Evolutionary conservation across 129 eudicot species (phyloP), one percentile per base, ranked within the genome.

Genomic region (Tagetes patula): DNA sequence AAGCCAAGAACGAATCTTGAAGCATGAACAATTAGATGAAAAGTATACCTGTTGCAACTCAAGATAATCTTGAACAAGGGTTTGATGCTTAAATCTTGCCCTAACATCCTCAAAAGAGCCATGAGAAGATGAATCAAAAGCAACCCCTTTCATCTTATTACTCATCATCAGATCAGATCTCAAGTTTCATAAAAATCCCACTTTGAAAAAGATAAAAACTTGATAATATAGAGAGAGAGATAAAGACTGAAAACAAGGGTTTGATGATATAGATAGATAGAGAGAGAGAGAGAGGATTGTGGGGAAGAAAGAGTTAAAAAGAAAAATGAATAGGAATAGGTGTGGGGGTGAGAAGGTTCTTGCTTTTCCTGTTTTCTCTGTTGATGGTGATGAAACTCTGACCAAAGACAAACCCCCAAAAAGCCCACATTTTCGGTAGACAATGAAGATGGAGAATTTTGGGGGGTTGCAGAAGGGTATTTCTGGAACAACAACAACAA

Each of bases 381-480:
- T 70, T 66, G 82, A 63, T 71, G 67, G 82, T 78, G 82, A 78
- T 71, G 80, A 80, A 82, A 73, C 70, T 61, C 67, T 87, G 96
- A 85, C 88, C 87, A 81, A 78, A 81, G 77, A 79, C 83, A 84
- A 87, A 85, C 84, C 84, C 91, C 86, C 87, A 87, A 84, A 87
- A 85, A 87, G 73, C 97, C 95, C 91, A 91, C 82, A 55, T 81
- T 82, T 79, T 84, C 47, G 84, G 74, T 62, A 75, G 84, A 84
- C 79, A 82, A 83, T 73, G 91, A 91, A 91, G 95, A 82, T 90
- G 87, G 86, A 84, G 89, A 82, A 69, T 81, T 82, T 75, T 81
- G 75, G 83, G 84, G 82, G 80, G 82, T 85, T 90, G 96, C 96
- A 90, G 96, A 87, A 85, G 96, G 96, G 96, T 71, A 87, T 79